Conservation (phyloP, 1,284 basidiomycete species). For the Athelia psychrophila region DNA sequence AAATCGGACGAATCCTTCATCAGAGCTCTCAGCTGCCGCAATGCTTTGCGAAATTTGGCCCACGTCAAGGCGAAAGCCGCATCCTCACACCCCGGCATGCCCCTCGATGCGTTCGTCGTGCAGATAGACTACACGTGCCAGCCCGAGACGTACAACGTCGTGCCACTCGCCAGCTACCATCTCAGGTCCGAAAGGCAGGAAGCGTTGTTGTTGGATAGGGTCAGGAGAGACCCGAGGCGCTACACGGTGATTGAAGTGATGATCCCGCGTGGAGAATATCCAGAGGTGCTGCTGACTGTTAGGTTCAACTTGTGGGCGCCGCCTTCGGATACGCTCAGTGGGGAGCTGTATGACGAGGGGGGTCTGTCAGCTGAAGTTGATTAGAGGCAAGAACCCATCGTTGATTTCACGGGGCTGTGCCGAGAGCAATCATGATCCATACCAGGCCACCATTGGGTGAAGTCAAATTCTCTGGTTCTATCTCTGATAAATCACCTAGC, state of each 20-base stretch:
- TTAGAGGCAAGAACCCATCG: too few relatives aligned
- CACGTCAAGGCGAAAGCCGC: conserved; percentile 23
- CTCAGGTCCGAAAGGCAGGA: conserved; percentile 28
- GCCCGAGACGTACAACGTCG: conserved; percentile 23
- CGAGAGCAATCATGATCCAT: too few relatives aligned
- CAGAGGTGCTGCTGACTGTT: conserved; percentile 28
- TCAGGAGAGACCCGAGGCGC: conserved; percentile 25
- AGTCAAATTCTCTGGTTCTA: too few relatives aligned
- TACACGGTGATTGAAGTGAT: conserved; percentile 32
- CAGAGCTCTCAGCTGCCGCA: conserved; percentile 29
- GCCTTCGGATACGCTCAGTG: too few relatives aligned
- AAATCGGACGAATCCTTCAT: conserved; percentile 32
- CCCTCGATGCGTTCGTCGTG: conserved; percentile 22
- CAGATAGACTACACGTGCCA: conserved; percentile 30
- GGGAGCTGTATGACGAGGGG: too few relatives aligned
- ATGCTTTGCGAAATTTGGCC: conserved; percentile 25
- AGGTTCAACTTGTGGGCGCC: too few relatives aligned
- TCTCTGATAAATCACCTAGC: too few relatives aligned
- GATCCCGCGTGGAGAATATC: conserved; percentile 24
- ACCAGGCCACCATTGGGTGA: too few relatives aligned
- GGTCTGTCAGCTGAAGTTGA: too few relatives aligned
- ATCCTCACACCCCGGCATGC: conserved; percentile 18
- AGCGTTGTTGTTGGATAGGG: conserved; percentile 31
- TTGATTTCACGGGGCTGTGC: too few relatives aligned
- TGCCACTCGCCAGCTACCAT: conserved; percentile 24